Conservation (phyloP, 345 rosid genomes). For the Chamaenerion angustifolium region DNA sequence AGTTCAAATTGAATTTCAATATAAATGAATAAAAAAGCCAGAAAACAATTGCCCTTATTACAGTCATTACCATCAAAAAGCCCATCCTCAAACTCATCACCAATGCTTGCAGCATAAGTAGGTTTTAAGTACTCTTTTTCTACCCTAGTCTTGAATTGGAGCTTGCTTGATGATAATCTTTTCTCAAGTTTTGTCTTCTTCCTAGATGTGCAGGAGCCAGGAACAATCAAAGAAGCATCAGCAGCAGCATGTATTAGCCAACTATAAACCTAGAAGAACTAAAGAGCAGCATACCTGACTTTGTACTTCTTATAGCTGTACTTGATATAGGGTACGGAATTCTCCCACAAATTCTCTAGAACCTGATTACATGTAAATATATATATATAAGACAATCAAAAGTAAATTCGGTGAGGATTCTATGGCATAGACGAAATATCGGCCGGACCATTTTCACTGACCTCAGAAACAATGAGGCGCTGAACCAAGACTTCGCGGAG, state of each 20-base stretch:
- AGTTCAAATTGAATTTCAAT: too few relatives aligned
- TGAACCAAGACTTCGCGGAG: slow-evolving; percentile 77
- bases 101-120: slow-evolving; percentile 65
- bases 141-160: slow-evolving; percentile 56
- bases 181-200: slow-evolving; percentile 44
- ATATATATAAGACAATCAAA: neutral
- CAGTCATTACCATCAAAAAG: slow-evolving; percentile 63
- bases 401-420: slow-evolving; percentile 2
- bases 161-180: slow-evolving; percentile 37
- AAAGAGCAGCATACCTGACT: slow-evolving; percentile 43
- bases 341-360: slow-evolving; percentile 62
- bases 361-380: slow-evolving; percentile 25
- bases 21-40: neutral
- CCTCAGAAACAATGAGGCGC: slow-evolving; percentile 53
- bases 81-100: slow-evolving; percentile 84
- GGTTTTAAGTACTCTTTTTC: slow-evolving; percentile 91
- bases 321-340: slow-evolving; percentile 64
- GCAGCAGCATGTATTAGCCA: too few relatives aligned
- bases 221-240: too few relatives aligned
- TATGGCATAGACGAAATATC: neutral
- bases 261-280: neutral
- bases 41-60: neutral
- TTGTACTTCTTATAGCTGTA: slow-evolving; percentile 64
- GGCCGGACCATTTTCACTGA: slow-evolving; percentile 13
- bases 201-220: slow-evolving; percentile 14